These are phyloP conservation scores for Durotheca rogersii DNA, from an alignment of 495 filamentous ascomycete species.

Conservation along the genomic window DNA sequence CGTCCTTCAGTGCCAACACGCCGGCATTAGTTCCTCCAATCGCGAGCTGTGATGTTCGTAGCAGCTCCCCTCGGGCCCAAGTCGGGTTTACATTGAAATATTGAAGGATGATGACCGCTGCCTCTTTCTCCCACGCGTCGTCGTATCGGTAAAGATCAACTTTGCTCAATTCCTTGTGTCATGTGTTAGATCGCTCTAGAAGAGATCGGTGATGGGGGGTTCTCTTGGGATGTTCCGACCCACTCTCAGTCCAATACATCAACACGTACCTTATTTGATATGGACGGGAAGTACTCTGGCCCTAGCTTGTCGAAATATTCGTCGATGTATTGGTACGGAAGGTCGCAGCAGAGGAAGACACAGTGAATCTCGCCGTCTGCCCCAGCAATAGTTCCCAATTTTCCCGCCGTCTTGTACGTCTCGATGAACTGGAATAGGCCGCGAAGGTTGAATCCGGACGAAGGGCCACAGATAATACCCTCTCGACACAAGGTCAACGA, in stretches of 20 bases:
- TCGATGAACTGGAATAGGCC: conserved; percentile 56
- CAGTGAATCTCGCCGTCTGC: conserved; percentile 51
- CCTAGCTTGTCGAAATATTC: conserved; percentile 60
- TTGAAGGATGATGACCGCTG: conserved; percentile 40
- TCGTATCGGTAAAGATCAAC: conserved; percentile 58
- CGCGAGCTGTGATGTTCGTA: conserved; percentile 10
- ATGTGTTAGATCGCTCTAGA: conserved; percentile 15
- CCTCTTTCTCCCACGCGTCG: conserved; percentile 52
- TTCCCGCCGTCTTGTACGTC: conserved; percentile 48
- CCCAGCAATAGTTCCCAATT: conserved; percentile 46
- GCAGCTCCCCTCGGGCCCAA: conserved; percentile 14
- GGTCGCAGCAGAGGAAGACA: conserved; percentile 62
- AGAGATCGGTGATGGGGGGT: too few species aligned
- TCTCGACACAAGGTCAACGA: conserved; percentile 58
- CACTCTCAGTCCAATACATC: neutral
- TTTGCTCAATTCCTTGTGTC: conserved; percentile 44
- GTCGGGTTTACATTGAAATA: conserved; percentile 36
- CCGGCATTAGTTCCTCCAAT: neutral
- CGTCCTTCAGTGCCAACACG: conserved; percentile 14
- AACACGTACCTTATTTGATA: conserved; percentile 54
- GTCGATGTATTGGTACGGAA: conserved; percentile 64
- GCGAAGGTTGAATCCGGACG: conserved; percentile 58
- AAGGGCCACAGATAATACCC: conserved; percentile 61
- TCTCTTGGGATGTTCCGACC: neutral
- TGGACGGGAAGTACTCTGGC: conserved; percentile 52